Evolutionary conservation across 352 stramenopile genomes (phyloP), one percentile per base, ranked within the genome.

Genomic region (Globisporangium cystogenes): DNA sequence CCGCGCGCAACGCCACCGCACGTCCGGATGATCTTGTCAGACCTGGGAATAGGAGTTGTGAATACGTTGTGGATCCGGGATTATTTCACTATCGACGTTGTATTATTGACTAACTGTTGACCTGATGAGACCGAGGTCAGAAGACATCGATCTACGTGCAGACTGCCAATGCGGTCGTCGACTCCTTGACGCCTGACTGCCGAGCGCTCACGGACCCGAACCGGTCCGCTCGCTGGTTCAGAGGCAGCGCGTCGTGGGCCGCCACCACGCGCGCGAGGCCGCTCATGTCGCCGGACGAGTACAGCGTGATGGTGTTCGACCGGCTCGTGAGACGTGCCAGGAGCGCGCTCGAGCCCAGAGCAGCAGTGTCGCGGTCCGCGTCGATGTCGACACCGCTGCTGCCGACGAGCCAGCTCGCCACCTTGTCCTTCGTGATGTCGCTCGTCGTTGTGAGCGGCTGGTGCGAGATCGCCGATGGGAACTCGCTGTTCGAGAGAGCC

Each of bases 261-360:
- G 49, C 47, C 21, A 68, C 54, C 11, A 60, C 42, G 11, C 54
- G 33, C 53, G 64, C 58, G 42, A 71, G 40, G 7, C 53, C 55
- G 6, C 50, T 55, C 51, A 71, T 39, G n/a, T 71, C 45, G n/a
- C 64, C 64, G 0, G 55, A 63, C 27, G 64, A 71, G 48, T 65
- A 71, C 41, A 68, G 62, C 48, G 48, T 45, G 14, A 62, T 24
- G 20, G 50, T 53, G 45, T 55, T 65, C 15, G 59, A 29, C 7
- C 27, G 53, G 45, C 20, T 62, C 48, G 15, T 48, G 23, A 45
- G 54, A 18, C 12, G 62, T 59, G 51, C 64, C 5, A 45, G 43
- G 11, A 41, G 23, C 31, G 5, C 21, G n/a, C 65, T 44, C n/a
- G 56, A 43, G 41, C 20, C 11, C 50, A 37, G 41, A 24, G 8